Conservation (phyloP, 371 early-diverging fungal species). For the Syncephalastrum monosporum region DNA sequence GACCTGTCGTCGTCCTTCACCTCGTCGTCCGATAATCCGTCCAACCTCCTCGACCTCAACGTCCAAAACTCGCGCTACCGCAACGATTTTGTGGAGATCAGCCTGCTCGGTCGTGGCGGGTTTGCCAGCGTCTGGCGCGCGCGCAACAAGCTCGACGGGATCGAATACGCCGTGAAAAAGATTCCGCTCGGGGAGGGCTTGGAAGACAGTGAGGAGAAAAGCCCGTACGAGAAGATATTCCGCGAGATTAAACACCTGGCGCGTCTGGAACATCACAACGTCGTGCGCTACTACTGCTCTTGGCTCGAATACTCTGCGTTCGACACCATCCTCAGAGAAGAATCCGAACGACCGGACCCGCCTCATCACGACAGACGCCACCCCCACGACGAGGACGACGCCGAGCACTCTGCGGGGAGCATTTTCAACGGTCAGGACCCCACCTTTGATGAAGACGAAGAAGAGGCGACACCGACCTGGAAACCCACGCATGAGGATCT, state of each 20-base stretch:
- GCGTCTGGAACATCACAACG: conserved; percentile 83
- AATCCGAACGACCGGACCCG: background rate
- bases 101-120: conserved; percentile 87
- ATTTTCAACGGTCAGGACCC: conserved; percentile 18
- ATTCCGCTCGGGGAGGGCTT: conserved; percentile 56
- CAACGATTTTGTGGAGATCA: conserved; percentile 82
- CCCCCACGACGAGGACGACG: conserved; percentile 6
- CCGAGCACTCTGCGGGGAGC: conserved; percentile 4
- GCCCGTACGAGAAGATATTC: conserved; percentile 74
- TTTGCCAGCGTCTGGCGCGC: conserved; percentile 87
- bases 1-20: background rate
- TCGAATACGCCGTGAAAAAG: conserved; percentile 90
- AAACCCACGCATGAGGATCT: background rate
- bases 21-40: background rate
- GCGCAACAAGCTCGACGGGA: conserved; percentile 79
- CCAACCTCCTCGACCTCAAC: conserved; percentile 33
- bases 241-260: conserved; percentile 92
- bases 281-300: conserved; percentile 90
- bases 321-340: conserved; percentile 21
- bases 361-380: background rate
- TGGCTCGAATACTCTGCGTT: conserved; percentile 77
- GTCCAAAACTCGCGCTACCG: conserved; percentile 74
- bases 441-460: conserved; percentile 16
- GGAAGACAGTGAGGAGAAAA: conserved; percentile 33
- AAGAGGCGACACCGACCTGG: background rate